Percentiles rank a stretch among this genome's conserved stretches.
Evolutionary conservation across 768 basidiomycete genomes (phyloP).

Genomic region (Lyophyllum decastes): DNA sequence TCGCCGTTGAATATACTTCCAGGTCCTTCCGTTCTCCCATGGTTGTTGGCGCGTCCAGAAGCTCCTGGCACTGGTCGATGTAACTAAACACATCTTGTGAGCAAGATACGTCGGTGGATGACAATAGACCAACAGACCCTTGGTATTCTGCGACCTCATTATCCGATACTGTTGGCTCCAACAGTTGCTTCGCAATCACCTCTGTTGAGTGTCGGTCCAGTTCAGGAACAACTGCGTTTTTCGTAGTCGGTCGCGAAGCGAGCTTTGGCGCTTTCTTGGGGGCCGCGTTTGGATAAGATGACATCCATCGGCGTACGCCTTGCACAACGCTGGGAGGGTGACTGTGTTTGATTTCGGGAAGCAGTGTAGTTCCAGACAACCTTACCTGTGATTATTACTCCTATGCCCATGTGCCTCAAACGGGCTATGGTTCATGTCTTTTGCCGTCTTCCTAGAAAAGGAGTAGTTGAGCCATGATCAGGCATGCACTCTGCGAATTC

Average conservation of each 20-base stretch:
- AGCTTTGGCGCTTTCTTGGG: constrained; percentile 42
- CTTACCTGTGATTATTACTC: constrained; percentile 34
- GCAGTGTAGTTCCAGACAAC: neutral
- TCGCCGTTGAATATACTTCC: constrained; percentile 52
- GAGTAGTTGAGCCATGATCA: neutral
- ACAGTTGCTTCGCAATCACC: constrained; percentile 53
- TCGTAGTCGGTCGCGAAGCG: constrained; percentile 34
- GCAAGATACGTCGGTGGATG: neutral
- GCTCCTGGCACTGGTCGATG: constrained; percentile 71
- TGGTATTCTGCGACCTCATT: constrained; percentile 74
- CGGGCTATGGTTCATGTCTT: constrained; percentile 71
- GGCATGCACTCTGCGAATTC: neutral
- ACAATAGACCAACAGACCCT: constrained; percentile 40
- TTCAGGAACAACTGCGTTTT: constrained; percentile 30
- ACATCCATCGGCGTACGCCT: constrained; percentile 79
- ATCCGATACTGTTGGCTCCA: constrained; percentile 64
- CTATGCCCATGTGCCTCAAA: constrained; percentile 63
- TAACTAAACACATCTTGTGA: constrained; percentile 43
- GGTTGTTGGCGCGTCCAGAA: constrained; percentile 57
- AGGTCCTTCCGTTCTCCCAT: constrained; percentile 59
- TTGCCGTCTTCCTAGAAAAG: constrained; percentile 60
- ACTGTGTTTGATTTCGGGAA: neutral
- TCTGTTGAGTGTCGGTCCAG: constrained; percentile 55
- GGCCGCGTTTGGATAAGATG: constrained; percentile 46
- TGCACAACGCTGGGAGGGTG: constrained; percentile 59